Base-by-base conservation (phyloP, 305 asterid genomes). In the Ilex paraguariensis region DNA sequence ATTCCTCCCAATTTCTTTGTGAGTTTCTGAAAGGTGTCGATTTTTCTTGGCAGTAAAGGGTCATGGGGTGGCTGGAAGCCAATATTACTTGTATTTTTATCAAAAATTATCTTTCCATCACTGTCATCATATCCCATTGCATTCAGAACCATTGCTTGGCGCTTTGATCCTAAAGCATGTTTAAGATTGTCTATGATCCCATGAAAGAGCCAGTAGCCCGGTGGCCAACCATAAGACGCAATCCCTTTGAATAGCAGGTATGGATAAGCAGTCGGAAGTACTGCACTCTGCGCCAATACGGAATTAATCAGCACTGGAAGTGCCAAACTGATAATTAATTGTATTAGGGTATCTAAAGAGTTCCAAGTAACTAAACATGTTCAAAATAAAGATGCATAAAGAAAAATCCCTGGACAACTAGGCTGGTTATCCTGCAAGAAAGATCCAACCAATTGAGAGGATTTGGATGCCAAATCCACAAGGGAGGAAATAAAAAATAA, bases 1-100 rank as follows among this genome's bases (percentile, higher is more conserved):
- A 50, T 59, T 42, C 90, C 87, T 14, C 85, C 87, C 13, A 81
- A 53, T 58, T 76, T 84, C 66, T 76, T 77, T 0, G 90, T 72
- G 5, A 81, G 59, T 54, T 79, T 84, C 11, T 66, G 71, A 31
- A 84, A 69, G 57, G 82, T 75, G 60, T 76, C 66, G 7, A 81
- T 56, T 46, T 81, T 81, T 62, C 63, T 62, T 0, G 81, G 81
- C 32, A 78, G 64, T 49, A 76, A 51, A 63, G 66, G 84, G 57
- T 83, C 90, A 7, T 44, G 67, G 0, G 90, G 85, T 2, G 82
- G 80, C 36, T 66, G 73, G 59, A 78, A 81, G 54, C 56, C 0
- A 9, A 80, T 46, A 51, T 48, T 55, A 17, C 59, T 68, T 0
- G 76, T 64, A 0, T 71, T 73, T 52, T 78, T 77, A 0, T 68